These are phyloP conservation scores for Saccharomycopsis fermentans DNA, from an alignment of 805 yeast genomes.

Conservation along the genomic window DNA sequence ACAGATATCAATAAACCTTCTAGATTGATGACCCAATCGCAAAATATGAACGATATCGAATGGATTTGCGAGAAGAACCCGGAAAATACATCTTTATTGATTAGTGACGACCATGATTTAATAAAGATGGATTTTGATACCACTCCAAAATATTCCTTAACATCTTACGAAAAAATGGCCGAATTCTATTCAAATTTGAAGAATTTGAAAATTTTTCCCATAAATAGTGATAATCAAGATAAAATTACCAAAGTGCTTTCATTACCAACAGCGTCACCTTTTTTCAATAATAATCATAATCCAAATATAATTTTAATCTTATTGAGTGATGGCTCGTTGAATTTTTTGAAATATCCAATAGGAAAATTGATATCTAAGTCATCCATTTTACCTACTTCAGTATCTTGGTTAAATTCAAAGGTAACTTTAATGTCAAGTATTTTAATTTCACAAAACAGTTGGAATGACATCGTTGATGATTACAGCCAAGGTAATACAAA, in stretches of 20 bases:
- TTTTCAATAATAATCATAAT: conserved; percentile 69
- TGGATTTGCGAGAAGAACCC: conserved; percentile 82
- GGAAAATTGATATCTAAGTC: conserved; percentile 45
- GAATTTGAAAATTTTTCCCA: conserved; percentile 45
- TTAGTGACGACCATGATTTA: conserved; percentile 43
- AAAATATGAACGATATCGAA: conserved; percentile 28
- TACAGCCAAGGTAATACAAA: conserved; percentile 23
- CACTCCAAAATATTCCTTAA: conserved; percentile 68
- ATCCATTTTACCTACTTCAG: conserved; percentile 64
- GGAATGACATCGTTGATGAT: conserved; percentile 71
- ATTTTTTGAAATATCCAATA: conserved; percentile 47
- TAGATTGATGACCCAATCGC: conserved; percentile 19
- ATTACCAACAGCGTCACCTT: conserved; percentile 57
- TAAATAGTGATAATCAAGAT: conserved; percentile 36
- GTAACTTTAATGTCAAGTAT: conserved; percentile 47
- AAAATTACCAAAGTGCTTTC: conserved; percentile 35
- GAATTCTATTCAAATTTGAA: conserved; percentile 56
- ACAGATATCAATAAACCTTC: conserved; percentile 47
- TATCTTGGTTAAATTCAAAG: conserved; percentile 71
- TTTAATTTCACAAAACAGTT: conserved; percentile 51
- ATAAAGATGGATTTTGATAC: conserved; percentile 65
- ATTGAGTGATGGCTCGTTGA: conserved; percentile 54
- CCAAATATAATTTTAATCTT: conserved; percentile 56
- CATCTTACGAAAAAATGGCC: conserved; percentile 79
- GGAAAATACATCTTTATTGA: conserved; percentile 62